Percentiles rank a stretch among this genome's conserved stretches.
These are phyloP conservation scores for Aureobasidium sp. DNA, from an alignment of 2,329 filamentous ascomycete species.

Conservation along the genomic window DNA sequence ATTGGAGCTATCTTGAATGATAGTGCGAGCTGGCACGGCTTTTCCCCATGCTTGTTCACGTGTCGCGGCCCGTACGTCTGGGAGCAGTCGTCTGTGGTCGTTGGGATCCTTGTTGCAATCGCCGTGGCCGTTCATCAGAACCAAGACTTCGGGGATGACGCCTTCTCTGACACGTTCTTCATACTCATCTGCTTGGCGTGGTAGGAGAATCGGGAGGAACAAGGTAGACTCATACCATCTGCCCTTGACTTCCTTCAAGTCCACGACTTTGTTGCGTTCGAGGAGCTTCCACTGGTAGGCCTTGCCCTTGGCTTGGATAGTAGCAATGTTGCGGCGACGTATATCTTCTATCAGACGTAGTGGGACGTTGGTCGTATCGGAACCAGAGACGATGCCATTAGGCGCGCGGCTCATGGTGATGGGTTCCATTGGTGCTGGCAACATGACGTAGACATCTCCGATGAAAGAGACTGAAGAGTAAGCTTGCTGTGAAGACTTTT, in stretches of 20 bases:
- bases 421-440: conserved; percentile 32
- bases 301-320: conserved; percentile 28
- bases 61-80: conserved; percentile 15
- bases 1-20: conserved; percentile 32
- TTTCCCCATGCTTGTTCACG: conserved; percentile 32
- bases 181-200: conserved; percentile 17
- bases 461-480: conserved; percentile 24
- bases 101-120: conserved; percentile 21
- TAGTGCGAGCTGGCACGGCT: conserved; percentile 30
- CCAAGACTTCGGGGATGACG: conserved; percentile 25
- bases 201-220: conserved; percentile 36
- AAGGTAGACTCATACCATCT: conserved; percentile 52
- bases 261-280: conserved; percentile 24
- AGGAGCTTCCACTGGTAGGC: conserved; percentile 38
- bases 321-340: conserved; percentile 36
- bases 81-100: not conserved
- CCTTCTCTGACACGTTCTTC: conserved; percentile 21
- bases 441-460: conserved; percentile 46
- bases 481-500: conserved; percentile 17
- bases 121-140: conserved; percentile 28
- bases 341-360: conserved; percentile 45
- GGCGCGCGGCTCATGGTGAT: conserved; percentile 20
- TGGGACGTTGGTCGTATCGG: conserved; percentile 37
- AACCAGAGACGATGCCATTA: conserved; percentile 14
- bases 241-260: conserved; percentile 46